These are phyloP conservation scores for Suillus subluteus DNA, from an alignment of 768 basidiomycete genomes.

Conservation along the genomic window DNA sequence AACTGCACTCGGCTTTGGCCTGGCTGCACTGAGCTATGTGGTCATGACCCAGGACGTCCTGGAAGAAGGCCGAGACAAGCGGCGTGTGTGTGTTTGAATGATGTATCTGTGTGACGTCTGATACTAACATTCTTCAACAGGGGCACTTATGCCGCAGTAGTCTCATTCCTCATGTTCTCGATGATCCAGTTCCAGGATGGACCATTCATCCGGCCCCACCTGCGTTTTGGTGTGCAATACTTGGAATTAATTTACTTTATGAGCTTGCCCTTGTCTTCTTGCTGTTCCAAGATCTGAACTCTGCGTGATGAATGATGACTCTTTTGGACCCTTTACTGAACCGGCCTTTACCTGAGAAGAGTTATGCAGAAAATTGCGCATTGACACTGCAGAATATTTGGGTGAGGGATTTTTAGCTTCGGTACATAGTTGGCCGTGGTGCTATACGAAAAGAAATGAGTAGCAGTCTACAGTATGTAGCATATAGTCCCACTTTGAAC, in stretches of 20 bases:
- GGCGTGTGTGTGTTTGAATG: slow-evolving; percentile 63
- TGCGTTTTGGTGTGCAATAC: slow-evolving; percentile 81
- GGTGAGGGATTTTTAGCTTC: slow-evolving; percentile 50
- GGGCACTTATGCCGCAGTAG: slow-evolving; percentile 75
- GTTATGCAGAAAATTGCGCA: slow-evolving; percentile 81
- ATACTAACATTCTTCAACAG: slow-evolving; percentile 39
- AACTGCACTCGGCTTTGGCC: slow-evolving; percentile 67
- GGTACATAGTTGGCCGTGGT: too few relatives aligned
- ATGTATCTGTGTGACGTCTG: background rate
- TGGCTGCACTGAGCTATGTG: slow-evolving; percentile 75
- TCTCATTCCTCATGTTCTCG: slow-evolving; percentile 78
- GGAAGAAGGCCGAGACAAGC: slow-evolving; percentile 81
- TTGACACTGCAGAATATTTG: slow-evolving; percentile 65
- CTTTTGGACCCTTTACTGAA: slow-evolving; percentile 75
- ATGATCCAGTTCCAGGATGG: slow-evolving; percentile 91
- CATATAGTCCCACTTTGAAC: too few relatives aligned
- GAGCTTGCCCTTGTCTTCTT: slow-evolving; percentile 83
- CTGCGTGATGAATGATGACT: slow-evolving; percentile 79
- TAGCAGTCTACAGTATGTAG: too few relatives aligned
- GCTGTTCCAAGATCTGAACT: slow-evolving; percentile 81
- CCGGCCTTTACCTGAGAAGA: slow-evolving; percentile 79
- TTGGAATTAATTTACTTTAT: slow-evolving; percentile 83
- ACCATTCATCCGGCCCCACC: slow-evolving; percentile 89
- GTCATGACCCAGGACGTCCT: slow-evolving; percentile 85
- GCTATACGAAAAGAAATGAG: too few relatives aligned